phyloP scores from a whole-genome alignment of 306 rosid species.

The Vigna trinervia region DNA sequence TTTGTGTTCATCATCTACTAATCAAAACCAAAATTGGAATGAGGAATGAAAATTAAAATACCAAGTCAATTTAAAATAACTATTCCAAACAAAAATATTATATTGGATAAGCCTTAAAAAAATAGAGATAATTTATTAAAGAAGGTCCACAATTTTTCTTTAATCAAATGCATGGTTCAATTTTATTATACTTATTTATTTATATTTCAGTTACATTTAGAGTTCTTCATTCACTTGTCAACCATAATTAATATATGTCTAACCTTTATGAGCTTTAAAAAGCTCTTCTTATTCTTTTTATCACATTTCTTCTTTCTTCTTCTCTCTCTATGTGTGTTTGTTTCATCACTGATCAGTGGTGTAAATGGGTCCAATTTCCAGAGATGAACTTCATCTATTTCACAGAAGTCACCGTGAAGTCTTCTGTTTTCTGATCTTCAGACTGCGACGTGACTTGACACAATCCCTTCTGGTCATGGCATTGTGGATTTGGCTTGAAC shows the following conservation, averaged over 20 bases:
- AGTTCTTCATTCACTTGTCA: neutral
- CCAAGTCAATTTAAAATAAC: no score
- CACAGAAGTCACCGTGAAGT: conserved; percentile 54
- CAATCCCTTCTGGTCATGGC: conserved; percentile 63
- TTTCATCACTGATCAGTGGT: neutral
- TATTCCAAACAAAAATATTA: no score
- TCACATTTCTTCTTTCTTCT: no score
- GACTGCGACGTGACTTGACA: conserved; percentile 32
- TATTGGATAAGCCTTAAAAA: neutral
- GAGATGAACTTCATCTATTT: conserved; percentile 44
- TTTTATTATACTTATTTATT: neutral
- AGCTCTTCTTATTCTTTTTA: neutral
- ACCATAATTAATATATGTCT: neutral
- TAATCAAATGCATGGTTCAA: no score
- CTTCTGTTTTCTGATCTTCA: conserved; percentile 48
- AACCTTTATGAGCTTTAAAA: neutral
- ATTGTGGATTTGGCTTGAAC: conserved; percentile 68
- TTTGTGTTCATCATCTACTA: neutral
- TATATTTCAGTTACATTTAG: neutral
- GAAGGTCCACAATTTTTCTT: neutral
- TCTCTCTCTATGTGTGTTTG: no score
- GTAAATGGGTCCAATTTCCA: conserved; percentile 39
- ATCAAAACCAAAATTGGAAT: neutral
- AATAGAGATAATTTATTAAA: neutral
- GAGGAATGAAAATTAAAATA: no score